These are phyloP conservation scores for Trichoderma orchidacearum DNA, from an alignment of 495 filamentous ascomycete genomes.

Conservation along the genomic window DNA sequence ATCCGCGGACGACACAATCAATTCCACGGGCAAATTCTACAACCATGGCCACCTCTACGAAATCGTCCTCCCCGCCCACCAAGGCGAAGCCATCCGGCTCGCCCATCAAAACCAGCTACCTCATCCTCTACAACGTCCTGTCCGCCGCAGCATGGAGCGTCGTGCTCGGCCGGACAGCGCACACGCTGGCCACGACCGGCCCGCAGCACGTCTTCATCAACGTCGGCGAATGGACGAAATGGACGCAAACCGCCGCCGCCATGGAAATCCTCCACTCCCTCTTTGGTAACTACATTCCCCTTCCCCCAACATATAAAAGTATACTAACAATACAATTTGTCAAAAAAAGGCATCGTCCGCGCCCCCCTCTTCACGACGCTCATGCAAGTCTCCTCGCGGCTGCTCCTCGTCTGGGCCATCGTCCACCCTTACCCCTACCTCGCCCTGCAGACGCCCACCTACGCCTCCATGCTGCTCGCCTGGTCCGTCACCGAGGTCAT, in stretches of 20 bases:
- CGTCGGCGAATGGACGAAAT: conserved; percentile 50
- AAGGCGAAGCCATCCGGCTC: conserved; percentile 10
- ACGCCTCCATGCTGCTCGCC: conserved; percentile 60
- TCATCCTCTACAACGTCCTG: conserved; percentile 63
- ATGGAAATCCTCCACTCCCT: conserved; percentile 74
- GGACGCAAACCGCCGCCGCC: conserved; percentile 69
- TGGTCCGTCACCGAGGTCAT: conserved; percentile 82
- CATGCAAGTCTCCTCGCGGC: conserved; percentile 76
- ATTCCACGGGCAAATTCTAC: not conserved
- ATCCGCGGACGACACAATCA: not conserved
- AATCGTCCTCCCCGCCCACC: not conserved
- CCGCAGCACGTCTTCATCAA: conserved; percentile 22
- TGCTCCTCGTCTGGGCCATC: conserved; percentile 77
- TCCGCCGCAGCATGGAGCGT: conserved; percentile 55
- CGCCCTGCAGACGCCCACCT: conserved; percentile 29
- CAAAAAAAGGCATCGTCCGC: conserved; percentile 54
- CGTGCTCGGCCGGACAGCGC: conserved; percentile 45
- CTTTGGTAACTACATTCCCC: conserved; percentile 33
- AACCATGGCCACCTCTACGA: not conserved
- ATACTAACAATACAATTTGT: not conserved
- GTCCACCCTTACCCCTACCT: conserved; percentile 51
- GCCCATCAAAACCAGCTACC: conserved; percentile 37
- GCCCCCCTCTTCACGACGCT: conserved; percentile 70
- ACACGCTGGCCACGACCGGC: conserved; percentile 16
- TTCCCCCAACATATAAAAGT: not conserved